Evolutionary conservation across 106 monocot genomes (phyloP), one percentile per base, ranked within the genome.

Genomic region (Gastrodia elata): DNA sequence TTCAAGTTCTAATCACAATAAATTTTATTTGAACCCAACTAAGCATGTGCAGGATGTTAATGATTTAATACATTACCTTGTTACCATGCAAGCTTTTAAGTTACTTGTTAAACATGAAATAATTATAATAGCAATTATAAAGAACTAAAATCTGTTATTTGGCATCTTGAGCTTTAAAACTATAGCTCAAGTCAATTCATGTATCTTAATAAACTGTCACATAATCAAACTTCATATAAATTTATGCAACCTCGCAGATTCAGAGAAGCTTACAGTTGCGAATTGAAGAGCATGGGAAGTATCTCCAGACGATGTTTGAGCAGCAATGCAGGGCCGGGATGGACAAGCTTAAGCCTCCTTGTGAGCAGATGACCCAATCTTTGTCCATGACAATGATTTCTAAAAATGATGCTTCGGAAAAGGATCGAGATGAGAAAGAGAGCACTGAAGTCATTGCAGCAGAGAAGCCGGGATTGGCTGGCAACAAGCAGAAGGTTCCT

Each of bases 281-380:
- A 80, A 88, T 91, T 58, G 91, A 91, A 82, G 91, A 91, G 69
- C 91, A 91, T 74, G 91, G 91, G 37, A 85, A 75, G 75, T 82
- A 82, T 58, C 88, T 91, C 39, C 91, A 91, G 71, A 86, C 80
- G 81, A 85, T 91, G 88, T 84, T 91, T 71, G 91, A 91, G 73
- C 76, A 91, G 49, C 88, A 88, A 42, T 80, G 79, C 80, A 85
- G 82, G 38, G 73, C 83, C 0, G 73, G 74, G 14, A 68, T 70
- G 4, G 83, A 74, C 10, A 81, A 74, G 28, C 59, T 74, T 49
- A 58, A 58, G 11, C 15, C 42, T 28, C 85, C 76, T 2, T 77
- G 78, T 2, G 78, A 80, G 20, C 72, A 44, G 0, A 64, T 73
- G 6, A 20, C 75, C 26, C 39, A 68, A 68, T 70, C 78, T 65